These are phyloP conservation scores for Naumovozyma baii DNA, from an alignment of 805 yeast genomes.

Conservation along the genomic window DNA sequence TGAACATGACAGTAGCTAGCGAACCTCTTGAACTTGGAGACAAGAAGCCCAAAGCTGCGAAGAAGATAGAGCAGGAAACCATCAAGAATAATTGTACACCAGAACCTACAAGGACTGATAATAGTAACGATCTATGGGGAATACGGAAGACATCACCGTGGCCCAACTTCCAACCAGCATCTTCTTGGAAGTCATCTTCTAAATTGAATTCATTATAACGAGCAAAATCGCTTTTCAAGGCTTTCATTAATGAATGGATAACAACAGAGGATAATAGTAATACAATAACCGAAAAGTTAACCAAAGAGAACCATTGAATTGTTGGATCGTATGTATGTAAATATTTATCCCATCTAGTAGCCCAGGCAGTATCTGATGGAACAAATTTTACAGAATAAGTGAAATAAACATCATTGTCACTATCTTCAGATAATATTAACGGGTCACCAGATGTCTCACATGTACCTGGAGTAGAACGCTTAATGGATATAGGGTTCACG, in stretches of 20 bases:
- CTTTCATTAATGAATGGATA: slow-evolving; percentile 66
- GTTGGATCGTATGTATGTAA: slow-evolving; percentile 84
- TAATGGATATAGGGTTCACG: slow-evolving; percentile 58
- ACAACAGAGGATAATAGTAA: slow-evolving; percentile 66
- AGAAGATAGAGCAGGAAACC: slow-evolving; percentile 58
- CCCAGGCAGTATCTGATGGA: slow-evolving; percentile 76
- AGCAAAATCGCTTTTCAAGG: slow-evolving; percentile 75
- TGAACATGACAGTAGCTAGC: slow-evolving; percentile 78
- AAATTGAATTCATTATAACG: slow-evolving; percentile 83
- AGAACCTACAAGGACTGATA: slow-evolving; percentile 77
- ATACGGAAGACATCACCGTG: slow-evolving; percentile 93
- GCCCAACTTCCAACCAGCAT: slow-evolving; percentile 92
- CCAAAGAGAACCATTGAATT: slow-evolving; percentile 90
- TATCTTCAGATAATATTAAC: slow-evolving; percentile 40
- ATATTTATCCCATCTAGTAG: slow-evolving; percentile 97
- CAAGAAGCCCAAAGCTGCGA: slow-evolving; percentile 80
- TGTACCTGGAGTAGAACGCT: slow-evolving; percentile 33
- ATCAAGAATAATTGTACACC: slow-evolving; percentile 79
- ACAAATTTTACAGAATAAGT: slow-evolving; percentile 77
- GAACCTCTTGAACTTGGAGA: slow-evolving; percentile 96
- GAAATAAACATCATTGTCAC: slow-evolving; percentile 53
- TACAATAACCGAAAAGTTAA: slow-evolving; percentile 78
- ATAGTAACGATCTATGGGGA: slow-evolving; percentile 58
- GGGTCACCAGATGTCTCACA: slow-evolving; percentile 30
- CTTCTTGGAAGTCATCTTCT: slow-evolving; percentile 81